Percentiles rank a stretch among this genome's conserved stretches.
Conservation (phyloP, 345 rosid species). For the Lenwebbia sp. region DNA sequence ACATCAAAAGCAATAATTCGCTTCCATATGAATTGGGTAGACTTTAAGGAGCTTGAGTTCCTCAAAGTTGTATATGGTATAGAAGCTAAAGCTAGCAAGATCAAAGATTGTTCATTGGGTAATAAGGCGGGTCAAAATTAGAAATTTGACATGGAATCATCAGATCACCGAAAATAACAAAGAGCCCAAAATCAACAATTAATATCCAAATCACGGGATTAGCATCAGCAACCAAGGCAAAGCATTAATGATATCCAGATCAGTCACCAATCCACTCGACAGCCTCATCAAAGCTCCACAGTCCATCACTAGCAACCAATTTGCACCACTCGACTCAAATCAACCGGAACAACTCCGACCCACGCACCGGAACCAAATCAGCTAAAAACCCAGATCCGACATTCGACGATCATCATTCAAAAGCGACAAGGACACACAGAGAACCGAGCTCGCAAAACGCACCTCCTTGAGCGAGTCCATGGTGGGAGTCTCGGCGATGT, state of each 20-base stretch:
- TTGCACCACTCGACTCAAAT: not conserved
- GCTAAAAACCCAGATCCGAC: not conserved
- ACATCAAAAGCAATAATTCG: not conserved
- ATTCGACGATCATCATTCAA: not conserved
- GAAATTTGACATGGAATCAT: not conserved
- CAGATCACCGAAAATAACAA: not conserved
- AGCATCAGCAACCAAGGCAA: not conserved
- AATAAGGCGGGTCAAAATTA: not conserved
- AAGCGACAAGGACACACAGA: not conserved
- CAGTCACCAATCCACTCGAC: not conserved
- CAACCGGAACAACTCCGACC: not conserved
- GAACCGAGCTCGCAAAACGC: not conserved
- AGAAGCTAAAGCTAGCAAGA: not conserved
- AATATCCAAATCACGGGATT: not conserved
- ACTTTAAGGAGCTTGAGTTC: not conserved
- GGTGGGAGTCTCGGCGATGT: constrained; percentile 77
- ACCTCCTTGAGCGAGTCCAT: constrained; percentile 77
- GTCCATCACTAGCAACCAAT: not conserved
- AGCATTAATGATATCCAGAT: not conserved
- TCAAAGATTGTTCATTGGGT: not conserved
- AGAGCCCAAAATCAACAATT: not conserved
- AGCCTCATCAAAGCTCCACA: not conserved
- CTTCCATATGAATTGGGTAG: not conserved
- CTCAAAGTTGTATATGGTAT: not conserved
- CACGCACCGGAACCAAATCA: not conserved